These are phyloP conservation scores for Beauveria scarabaeidicola DNA, from an alignment of 2,329 filamentous ascomycete genomes.

Conservation along the genomic window DNA sequence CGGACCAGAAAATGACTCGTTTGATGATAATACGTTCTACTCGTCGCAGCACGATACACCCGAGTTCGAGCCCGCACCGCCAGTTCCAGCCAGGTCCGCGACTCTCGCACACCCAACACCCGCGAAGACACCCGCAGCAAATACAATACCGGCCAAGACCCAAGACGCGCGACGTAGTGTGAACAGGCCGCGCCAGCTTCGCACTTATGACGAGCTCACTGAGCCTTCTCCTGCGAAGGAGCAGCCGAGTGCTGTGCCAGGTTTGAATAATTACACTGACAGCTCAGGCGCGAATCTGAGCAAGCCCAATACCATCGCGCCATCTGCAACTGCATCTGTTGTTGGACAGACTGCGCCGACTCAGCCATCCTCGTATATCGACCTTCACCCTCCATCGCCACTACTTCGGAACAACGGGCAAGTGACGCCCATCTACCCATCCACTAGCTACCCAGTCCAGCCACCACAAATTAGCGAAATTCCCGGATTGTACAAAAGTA, in stretches of 20 bases:
- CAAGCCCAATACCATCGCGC: slow-evolving; percentile 21
- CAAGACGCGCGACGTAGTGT: neutral
- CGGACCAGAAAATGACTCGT: slow-evolving; percentile 65
- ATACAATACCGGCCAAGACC: neutral
- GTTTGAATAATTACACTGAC: slow-evolving; percentile 23
- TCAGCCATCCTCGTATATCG: slow-evolving; percentile 16
- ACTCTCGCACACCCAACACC: neutral
- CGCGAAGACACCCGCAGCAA: slow-evolving; percentile 9
- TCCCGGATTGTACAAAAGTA: neutral
- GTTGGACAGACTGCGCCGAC: neutral
- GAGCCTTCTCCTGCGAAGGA: neutral
- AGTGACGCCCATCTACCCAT: slow-evolving; percentile 66
- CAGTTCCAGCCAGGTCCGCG: slow-evolving; percentile 23
- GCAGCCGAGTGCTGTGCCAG: slow-evolving; percentile 19
- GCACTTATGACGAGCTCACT: slow-evolving; percentile 4
- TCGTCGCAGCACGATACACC: slow-evolving; percentile 85
- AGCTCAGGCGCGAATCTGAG: neutral
- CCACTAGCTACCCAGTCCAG: slow-evolving; percentile 57
- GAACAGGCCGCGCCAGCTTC: slow-evolving; percentile 1
- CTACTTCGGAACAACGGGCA: slow-evolving; percentile 65
- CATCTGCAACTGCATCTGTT: neutral
- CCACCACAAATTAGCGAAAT: neutral
- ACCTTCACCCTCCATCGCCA: slow-evolving; percentile 41
- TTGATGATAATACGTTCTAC: slow-evolving; percentile 92
- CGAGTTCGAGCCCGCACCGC: slow-evolving; percentile 39